Conservation (phyloP, 2,329 filamentous ascomycete genomes). For the Colletotrichum sp. region DNA sequence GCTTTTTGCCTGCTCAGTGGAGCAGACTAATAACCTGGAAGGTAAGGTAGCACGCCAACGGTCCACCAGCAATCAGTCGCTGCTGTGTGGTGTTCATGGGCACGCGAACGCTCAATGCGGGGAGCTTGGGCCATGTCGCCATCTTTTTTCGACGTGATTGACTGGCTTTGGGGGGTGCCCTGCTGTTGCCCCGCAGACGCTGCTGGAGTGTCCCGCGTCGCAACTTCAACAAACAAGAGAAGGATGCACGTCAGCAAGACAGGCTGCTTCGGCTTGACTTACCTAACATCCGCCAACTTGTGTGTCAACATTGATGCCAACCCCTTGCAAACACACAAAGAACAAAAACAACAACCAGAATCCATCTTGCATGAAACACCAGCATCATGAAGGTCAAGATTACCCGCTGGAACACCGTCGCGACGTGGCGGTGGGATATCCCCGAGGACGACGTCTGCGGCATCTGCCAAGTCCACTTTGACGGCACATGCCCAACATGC, state of each 20-base stretch:
- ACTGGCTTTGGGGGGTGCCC: not conserved
- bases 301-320: not conserved
- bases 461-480: constrained; percentile 97
- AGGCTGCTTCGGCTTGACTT: not conserved
- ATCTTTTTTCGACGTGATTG: constrained; percentile 12
- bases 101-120: constrained; percentile 13
- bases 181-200: not conserved
- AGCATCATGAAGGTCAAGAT: constrained; percentile 90
- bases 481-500: constrained; percentile 96
- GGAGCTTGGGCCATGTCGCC: constrained; percentile 28
- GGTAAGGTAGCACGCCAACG: not conserved
- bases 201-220: not conserved
- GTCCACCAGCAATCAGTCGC: not conserved
- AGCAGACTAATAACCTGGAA: not conserved
- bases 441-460: constrained; percentile 97
- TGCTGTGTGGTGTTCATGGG: not conserved
- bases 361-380: not conserved
- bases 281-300: not conserved
- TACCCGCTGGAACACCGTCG: constrained; percentile 90
- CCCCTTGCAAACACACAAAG: not conserved
- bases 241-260: not conserved
- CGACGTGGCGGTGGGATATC: constrained; percentile 97
- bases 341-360: not conserved
- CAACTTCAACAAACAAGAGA: constrained; percentile 12
- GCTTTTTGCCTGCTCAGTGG: not conserved